Evolutionary conservation across 225 moss, liverwort and hornwort genomes (phyloP), one percentile per base, ranked within the genome.

Genomic region (Asterella californica): DNA sequence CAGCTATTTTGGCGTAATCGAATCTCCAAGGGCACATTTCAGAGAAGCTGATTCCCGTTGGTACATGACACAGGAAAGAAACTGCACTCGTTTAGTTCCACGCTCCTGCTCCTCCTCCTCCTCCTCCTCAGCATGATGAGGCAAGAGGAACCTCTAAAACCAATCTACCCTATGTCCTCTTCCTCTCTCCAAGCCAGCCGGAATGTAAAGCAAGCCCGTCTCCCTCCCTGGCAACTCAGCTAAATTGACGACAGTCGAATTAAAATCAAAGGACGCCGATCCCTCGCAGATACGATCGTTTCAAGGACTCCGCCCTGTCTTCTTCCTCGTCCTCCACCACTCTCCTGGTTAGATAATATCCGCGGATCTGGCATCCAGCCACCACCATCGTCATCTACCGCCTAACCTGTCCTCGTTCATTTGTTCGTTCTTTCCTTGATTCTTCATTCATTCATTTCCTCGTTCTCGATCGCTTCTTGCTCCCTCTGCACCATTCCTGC

Each of bases 21-120:
- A 74, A 49, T 81, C 67, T 78, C 79, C 81, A 65, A 47, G 5
- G 61, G 70, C 54, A 71, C 86, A 86, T 86, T 81, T 86, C 81
- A 83, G 36, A 81, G 71, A 25, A 78, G 70, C 59, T 74, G 19
- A 69, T 79, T 34, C 63, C 70, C 19, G 50, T 30, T 15, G 78
- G 75, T 78, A 64, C 86, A 83, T 83, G 70, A 42, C 53, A 79
- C 69, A n/a, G n/a, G 32, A 37, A 25, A 59, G 21, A 22, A 59
- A 21, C 53, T 61, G 55, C 42, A 59, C 33, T 76, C 59, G 15
- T 71, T 45, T 17, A 64, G 18, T 77, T 47, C 77, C 63, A 29
- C 54, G 24, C 48, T 69, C 79, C 60, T 62, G 34, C 42, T 34
- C 21, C 55, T 55, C 33, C 34, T 48, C 54, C 49, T 72, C 72